Evolutionary conservation across 2,329 filamentous ascomycete species (phyloP).

Genomic region (Trichoderma atroviride): DNA sequence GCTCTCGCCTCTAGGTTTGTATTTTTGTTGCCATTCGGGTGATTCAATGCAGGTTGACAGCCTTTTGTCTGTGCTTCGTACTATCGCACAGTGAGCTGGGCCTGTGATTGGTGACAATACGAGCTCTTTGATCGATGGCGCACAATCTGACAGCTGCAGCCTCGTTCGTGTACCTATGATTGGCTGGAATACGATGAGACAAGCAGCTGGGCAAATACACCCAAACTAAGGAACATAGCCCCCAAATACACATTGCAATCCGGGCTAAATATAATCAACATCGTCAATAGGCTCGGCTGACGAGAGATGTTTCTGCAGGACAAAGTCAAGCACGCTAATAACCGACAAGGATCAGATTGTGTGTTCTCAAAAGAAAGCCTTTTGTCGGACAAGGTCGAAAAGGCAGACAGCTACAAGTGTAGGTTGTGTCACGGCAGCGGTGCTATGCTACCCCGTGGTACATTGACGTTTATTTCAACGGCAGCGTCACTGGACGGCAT

Average conservation of each 20-base stretch:
- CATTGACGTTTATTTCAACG: slow-evolving; percentile 4
- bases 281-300: not conserved
- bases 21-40: not conserved
- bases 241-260: not conserved
- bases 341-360: not conserved
- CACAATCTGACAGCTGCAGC: not conserved
- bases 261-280: not conserved
- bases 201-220: not conserved
- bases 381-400: not conserved
- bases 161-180: not conserved
- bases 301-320: not conserved
- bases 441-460: not conserved
- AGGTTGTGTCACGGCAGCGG: slow-evolving; percentile 15
- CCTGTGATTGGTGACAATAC: not conserved
- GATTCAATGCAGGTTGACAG: not conserved
- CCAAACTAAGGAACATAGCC: not conserved
- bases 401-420: not conserved
- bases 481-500: not conserved
- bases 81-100: not conserved
- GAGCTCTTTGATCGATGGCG: not conserved
- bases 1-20: not conserved
- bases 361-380: not conserved
- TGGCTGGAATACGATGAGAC: not conserved
- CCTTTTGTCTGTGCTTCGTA: not conserved
- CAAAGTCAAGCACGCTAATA: not conserved